Evolutionary conservation across 2,329 filamentous ascomycete genomes (phyloP).

Genomic region (Neodidymelliopsis sp.): DNA sequence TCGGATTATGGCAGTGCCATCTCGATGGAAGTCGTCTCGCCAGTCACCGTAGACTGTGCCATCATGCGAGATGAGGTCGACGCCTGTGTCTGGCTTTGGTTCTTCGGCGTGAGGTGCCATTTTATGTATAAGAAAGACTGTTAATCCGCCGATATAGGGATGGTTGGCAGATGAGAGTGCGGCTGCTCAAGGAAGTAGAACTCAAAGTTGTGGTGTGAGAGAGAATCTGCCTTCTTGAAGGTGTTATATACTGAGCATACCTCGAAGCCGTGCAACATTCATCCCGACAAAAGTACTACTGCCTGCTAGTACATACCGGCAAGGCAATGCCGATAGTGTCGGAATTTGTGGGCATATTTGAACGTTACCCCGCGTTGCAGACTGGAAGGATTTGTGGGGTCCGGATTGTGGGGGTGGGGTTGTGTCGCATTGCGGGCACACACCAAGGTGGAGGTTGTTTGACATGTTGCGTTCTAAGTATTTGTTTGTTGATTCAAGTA

Average conservation of each 20-base stretch:
- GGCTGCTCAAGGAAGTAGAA: too few relatives aligned
- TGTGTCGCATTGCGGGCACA: not conserved
- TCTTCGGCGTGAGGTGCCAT: constrained; percentile 31
- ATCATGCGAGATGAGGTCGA: constrained; percentile 26
- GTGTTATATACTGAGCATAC: too few relatives aligned
- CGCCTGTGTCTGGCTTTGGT: constrained; percentile 23
- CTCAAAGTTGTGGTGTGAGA: too few relatives aligned
- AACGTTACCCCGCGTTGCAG: not conserved
- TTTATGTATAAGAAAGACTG: too few relatives aligned
- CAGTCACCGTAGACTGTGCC: constrained; percentile 39
- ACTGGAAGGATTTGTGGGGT: not conserved
- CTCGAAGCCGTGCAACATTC: too few relatives aligned
- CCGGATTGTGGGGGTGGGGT: constrained; percentile 1
- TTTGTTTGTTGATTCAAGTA: constrained; percentile 2
- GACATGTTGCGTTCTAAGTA: not conserved
- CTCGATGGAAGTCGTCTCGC: constrained; percentile 53
- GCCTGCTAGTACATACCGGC: not conserved
- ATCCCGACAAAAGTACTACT: too few relatives aligned
- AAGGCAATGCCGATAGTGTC: not conserved
- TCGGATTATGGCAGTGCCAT: constrained; percentile 54
- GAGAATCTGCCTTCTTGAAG: too few relatives aligned
- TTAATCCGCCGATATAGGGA: too few relatives aligned
- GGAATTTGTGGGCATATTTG: constrained; percentile 2
- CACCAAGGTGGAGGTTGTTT: not conserved
- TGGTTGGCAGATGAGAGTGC: too few relatives aligned